A percentile compares a stretch with the other conserved stretches of the same genome.
phyloP scores from a whole-genome alignment of 495 filamentous ascomycete species.

The Xylaria nigripes region DNA sequence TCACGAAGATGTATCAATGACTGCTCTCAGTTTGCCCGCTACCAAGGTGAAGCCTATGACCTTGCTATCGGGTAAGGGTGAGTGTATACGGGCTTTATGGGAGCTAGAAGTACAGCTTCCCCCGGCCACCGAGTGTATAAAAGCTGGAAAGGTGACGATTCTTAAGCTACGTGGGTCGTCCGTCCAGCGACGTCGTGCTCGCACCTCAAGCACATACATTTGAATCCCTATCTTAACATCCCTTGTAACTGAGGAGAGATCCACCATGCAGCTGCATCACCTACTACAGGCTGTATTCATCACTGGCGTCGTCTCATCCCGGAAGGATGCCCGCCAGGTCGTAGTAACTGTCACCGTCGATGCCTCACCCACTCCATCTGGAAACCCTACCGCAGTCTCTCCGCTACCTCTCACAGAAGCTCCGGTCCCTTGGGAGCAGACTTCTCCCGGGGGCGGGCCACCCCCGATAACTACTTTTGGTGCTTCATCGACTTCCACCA shows the following conservation, averaged over 20 bases:
- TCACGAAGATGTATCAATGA: not conserved
- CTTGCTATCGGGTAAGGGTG: not conserved
- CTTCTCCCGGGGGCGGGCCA: not conserved
- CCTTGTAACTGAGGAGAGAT: not conserved
- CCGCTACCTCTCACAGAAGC: not conserved
- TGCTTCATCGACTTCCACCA: not conserved
- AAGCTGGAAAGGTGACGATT: not conserved
- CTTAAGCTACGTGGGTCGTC: not conserved
- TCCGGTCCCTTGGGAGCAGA: conserved; percentile 4
- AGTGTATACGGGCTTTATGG: not conserved
- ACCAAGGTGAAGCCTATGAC: not conserved
- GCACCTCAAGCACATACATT: not conserved
- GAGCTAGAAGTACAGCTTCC: not conserved
- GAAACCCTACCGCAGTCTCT: not conserved
- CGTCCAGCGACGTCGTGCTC: not conserved
- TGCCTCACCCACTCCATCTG: not conserved
- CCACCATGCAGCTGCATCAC: conserved; percentile 4
- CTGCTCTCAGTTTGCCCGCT: not conserved
- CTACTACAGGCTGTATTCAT: not conserved
- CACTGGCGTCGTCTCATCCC: not conserved
- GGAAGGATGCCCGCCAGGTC: not conserved
- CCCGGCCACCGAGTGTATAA: not conserved
- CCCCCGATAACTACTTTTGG: not conserved
- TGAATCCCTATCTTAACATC: not conserved
- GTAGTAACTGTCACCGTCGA: not conserved